Conservation (phyloP, 2,329 filamentous ascomycete species). For the Colletotrichum tropicicola region DNA sequence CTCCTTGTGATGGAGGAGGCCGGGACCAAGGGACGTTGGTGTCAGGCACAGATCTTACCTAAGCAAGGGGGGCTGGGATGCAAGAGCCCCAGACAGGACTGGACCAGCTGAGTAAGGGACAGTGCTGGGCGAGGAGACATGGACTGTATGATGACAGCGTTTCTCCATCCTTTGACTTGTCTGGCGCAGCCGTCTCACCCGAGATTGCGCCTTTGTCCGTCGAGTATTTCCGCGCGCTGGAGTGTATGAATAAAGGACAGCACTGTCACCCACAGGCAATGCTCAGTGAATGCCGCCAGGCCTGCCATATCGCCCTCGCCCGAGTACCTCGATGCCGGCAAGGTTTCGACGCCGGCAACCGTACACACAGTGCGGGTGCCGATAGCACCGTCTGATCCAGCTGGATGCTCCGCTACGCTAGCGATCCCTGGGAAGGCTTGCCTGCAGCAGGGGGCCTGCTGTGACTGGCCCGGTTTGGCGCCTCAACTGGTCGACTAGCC, state of each 20-base stretch:
- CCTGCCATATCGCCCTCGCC: neutral
- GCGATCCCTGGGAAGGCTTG: conserved; percentile 12
- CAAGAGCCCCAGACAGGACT: neutral
- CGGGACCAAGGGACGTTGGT: conserved; percentile 26
- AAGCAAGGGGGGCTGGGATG: conserved; percentile 8
- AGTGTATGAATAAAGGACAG: neutral
- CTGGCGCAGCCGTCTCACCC: neutral
- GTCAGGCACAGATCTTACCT: conserved; percentile 7
- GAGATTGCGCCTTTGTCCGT: neutral
- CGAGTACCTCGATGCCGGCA: neutral
- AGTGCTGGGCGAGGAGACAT: neutral
- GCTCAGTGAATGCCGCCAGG: too few relatives aligned
- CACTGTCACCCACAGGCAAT: too few relatives aligned
- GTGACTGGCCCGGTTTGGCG: conserved; percentile 25
- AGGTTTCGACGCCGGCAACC: neutral
- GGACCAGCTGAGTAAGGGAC: neutral
- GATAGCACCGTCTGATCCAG: conserved; percentile 15
- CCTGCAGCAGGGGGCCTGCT: conserved; percentile 15
- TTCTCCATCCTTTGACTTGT: conserved; percentile 7
- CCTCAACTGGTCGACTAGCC: conserved; percentile 21
- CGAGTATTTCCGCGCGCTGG: neutral
- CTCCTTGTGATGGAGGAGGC: conserved; percentile 26
- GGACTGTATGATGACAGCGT: conserved; percentile 16
- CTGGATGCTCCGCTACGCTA: conserved; percentile 1
- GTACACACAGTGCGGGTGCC: neutral